Evolutionary conservation across 768 basidiomycete genomes (phyloP).

Genomic region (Rhizopogon vinicolor): DNA sequence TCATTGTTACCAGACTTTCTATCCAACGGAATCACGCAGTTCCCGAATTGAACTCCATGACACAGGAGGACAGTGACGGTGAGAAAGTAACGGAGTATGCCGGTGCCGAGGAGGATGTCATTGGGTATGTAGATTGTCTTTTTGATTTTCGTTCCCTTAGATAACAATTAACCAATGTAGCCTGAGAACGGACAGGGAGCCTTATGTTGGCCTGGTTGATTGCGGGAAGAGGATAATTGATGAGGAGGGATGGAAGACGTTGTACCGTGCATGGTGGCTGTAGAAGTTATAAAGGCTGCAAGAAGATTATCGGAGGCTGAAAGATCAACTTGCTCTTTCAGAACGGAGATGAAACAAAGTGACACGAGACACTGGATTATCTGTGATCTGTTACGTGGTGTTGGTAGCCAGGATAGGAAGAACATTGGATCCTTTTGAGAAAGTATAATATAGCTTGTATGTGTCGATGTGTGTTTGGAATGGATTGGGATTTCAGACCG

Average conservation of each 20-base stretch:
- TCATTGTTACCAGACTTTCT: conserved; percentile 71
- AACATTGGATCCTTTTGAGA: too few species aligned
- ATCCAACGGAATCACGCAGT: conserved; percentile 83
- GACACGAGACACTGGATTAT: too few species aligned
- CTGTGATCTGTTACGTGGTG: too few species aligned
- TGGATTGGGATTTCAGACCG: too few species aligned
- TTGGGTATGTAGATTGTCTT: conserved; percentile 49
- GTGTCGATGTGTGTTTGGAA: too few species aligned
- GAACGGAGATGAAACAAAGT: too few species aligned
- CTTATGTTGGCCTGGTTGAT: conserved; percentile 70
- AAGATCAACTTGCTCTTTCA: too few species aligned
- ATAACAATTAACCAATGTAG: conserved; percentile 28
- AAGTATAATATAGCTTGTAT: too few species aligned
- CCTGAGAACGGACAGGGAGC: conserved; percentile 72
- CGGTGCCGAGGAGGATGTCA: conserved; percentile 76
- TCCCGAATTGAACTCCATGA: conserved; percentile 66
- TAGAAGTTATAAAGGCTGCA: conserved; percentile 40
- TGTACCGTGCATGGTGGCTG: conserved; percentile 87
- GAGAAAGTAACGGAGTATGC: too few species aligned
- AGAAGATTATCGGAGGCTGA: too few species aligned
- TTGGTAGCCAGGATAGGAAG: too few species aligned
- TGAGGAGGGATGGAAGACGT: conserved; percentile 70
- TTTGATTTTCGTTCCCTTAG: background rate
- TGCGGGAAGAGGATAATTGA: conserved; percentile 72
- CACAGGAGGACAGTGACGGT: conserved; percentile 37